Base-by-base conservation (phyloP, 2,329 filamentous ascomycete genomes). In the Acarospora socialis region DNA sequence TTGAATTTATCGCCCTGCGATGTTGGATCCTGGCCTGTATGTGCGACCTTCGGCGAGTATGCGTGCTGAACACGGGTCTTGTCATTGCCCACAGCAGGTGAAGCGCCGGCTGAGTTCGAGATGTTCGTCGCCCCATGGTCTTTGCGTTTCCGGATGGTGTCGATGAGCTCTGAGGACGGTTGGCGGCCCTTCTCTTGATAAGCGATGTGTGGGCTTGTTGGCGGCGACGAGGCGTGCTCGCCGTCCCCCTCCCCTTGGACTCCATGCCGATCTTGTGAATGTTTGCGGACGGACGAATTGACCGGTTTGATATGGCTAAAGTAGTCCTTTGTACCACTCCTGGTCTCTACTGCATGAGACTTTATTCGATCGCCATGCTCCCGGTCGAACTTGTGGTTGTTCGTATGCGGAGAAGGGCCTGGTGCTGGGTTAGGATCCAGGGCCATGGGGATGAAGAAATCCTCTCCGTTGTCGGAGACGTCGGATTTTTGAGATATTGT, bases 121-220 rank as follows among this genome's bases (percentile, higher is more conserved):
- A 17, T 37, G n/a, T 35, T 42, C 14, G 34, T n/a, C n/a, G 32
- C 21, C 4, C 43, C 48, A 16, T 31, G 24, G 8, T 61, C 57
- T 37, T 54, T 54, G 26, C 55, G 50, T 35, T 53, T 74, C 15
- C 62, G 56, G 28, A 68, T 61, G 2, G 65, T 59, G 21, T 66
- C 68, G 18, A 71, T 63, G 15, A 72, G 57, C 7, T 77, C 71
- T 3, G 73, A 70, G 1, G 74, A 75, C 4, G 66, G 56, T 38
- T 73, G 66, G 26, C 80, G 70, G 2, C 73, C 72, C 54, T 86
- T 90, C 47, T 92, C 82, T 52, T 92, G 83, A 51, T 84, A 92
- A 14, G 83, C 80, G 46, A 92, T 92, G 48, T 93, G 84, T n/a
- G 84, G 82, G 10, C 81, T 84, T 2, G 74, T 69, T 37, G 60